These are phyloP conservation scores for Penicillium sp. DNA, from an alignment of 2,329 filamentous ascomycete genomes.

Conservation along the genomic window DNA sequence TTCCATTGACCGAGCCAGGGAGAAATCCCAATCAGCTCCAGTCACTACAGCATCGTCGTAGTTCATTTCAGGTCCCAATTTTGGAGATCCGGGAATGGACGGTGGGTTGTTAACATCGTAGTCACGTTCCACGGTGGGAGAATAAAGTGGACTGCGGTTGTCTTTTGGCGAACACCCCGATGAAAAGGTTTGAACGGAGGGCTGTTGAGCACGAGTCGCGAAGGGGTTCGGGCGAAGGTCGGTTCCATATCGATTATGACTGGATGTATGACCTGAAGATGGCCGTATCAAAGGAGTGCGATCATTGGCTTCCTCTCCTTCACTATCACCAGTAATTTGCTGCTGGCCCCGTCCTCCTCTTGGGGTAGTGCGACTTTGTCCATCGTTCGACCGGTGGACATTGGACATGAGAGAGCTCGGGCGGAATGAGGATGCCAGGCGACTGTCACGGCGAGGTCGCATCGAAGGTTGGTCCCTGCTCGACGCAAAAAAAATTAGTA, in stretches of 20 bases:
- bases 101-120: slow-evolving; percentile 67
- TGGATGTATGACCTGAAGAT: slow-evolving; percentile 33
- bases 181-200: slow-evolving; percentile 30
- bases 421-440: slow-evolving; percentile 41
- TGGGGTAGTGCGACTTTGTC: slow-evolving; percentile 32
- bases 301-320: slow-evolving; percentile 46
- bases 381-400: slow-evolving; percentile 47
- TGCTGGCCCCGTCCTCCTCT: slow-evolving; percentile 31
- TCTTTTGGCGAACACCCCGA: slow-evolving; percentile 32
- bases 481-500: slow-evolving; percentile 17
- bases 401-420: slow-evolving; percentile 32
- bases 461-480: slow-evolving; percentile 60
- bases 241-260: slow-evolving; percentile 36
- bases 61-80: slow-evolving; percentile 51
- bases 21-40: slow-evolving; percentile 44
- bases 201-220: slow-evolving; percentile 25
- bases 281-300: slow-evolving; percentile 55
- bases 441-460: slow-evolving; percentile 61
- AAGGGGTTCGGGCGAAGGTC: slow-evolving; percentile 31
- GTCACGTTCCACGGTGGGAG: slow-evolving; percentile 35
- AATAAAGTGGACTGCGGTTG: slow-evolving; percentile 24
- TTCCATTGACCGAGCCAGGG: slow-evolving; percentile 36
- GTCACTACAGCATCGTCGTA: slow-evolving; percentile 56
- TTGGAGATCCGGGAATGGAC: slow-evolving; percentile 60
- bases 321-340: slow-evolving; percentile 29